Evolutionary conservation across 2,329 filamentous ascomycete species (phyloP).

Genomic region (Trichoderma cornu-damae): DNA sequence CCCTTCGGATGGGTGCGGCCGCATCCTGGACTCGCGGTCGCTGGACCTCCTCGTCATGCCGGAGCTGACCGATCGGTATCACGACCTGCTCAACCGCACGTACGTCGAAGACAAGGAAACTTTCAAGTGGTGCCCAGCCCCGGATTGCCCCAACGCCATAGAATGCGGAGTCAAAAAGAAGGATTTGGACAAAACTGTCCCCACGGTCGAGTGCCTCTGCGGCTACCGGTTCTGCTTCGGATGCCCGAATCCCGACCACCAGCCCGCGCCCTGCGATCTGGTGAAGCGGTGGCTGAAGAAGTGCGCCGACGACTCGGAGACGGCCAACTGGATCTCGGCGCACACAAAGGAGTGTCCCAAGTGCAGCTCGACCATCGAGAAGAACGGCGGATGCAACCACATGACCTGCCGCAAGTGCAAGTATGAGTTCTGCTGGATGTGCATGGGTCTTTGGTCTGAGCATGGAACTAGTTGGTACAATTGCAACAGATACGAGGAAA

Average conservation of each 20-base stretch:
- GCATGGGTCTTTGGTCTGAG: constrained; percentile 98
- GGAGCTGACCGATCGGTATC: constrained; percentile 61
- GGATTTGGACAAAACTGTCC: constrained; percentile 78
- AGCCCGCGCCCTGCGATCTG: constrained; percentile 83
- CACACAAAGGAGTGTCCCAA: constrained; percentile 98
- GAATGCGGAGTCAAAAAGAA: constrained; percentile 85
- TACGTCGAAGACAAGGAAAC: constrained; percentile 97
- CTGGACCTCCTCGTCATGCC: constrained; percentile 67
- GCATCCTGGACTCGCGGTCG: constrained; percentile 86
- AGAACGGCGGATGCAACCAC: constrained; percentile 96
- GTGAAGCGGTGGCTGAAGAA: constrained; percentile 98
- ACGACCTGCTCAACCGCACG: constrained; percentile 80
- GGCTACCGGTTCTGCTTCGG: constrained; percentile 92
- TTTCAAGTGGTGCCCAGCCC: constrained; percentile 95
- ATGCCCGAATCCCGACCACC: constrained; percentile 83
- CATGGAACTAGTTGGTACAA: constrained; percentile 99
- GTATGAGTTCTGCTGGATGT: constrained; percentile 99
- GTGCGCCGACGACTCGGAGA: constrained; percentile 96
- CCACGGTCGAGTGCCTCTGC: constrained; percentile 82
- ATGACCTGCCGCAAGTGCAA: constrained; percentile 97
- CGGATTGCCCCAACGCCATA: constrained; percentile 91
- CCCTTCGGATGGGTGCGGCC: constrained; percentile 78
- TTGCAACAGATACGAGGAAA: constrained; percentile 95
- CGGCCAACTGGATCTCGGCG: constrained; percentile 98
- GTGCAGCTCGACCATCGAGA: constrained; percentile 95